A percentile compares a stretch with the other conserved stretches of the same genome.
Evolutionary conservation across 495 filamentous ascomycete genomes (phyloP).

Genomic region (Aspergillus bridgeri): DNA sequence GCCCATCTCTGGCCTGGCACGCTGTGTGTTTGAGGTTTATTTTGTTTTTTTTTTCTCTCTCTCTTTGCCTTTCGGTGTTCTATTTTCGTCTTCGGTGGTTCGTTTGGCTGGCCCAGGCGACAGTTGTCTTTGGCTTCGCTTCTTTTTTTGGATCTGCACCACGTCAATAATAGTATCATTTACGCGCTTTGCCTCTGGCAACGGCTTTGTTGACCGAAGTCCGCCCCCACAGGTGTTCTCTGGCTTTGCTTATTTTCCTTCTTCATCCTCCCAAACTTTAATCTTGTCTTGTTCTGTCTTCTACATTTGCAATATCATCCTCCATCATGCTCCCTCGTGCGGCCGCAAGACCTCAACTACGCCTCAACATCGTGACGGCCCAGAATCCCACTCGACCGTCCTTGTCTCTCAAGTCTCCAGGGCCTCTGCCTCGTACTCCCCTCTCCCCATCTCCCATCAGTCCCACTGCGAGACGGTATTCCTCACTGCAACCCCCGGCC

Average conservation of each 20-base stretch:
- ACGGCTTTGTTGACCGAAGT: constrained; percentile 42
- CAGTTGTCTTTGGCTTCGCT: constrained; percentile 14
- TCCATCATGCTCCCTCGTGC: constrained; percentile 28
- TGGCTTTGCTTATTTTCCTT: constrained; percentile 2
- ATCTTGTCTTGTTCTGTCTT: constrained; percentile 2
- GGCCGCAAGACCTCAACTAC: constrained; percentile 45
- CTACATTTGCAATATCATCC: neutral
- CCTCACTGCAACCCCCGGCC: constrained; percentile 37
- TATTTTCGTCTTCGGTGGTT: constrained; percentile 39
- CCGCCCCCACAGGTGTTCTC: constrained; percentile 5
- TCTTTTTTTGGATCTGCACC: constrained; percentile 20
- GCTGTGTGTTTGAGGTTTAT: constrained; percentile 36
- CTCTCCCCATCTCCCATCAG: constrained; percentile 42
- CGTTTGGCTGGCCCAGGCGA: constrained; percentile 46
- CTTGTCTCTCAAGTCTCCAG: constrained; percentile 45
- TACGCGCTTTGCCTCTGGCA: constrained; percentile 18
- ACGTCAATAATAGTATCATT: constrained; percentile 33
- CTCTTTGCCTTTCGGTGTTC: too few species aligned
- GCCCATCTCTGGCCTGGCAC: constrained; percentile 19
- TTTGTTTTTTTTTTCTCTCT: constrained; percentile 26
- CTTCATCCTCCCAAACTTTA: constrained; percentile 12
- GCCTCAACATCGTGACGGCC: constrained; percentile 44
- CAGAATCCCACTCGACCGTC: constrained; percentile 34
- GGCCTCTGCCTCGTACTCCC: constrained; percentile 41
- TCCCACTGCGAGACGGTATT: constrained; percentile 42